Base-by-base conservation (phyloP, 306 rosid species). In the Malus sylvestris region DNA sequence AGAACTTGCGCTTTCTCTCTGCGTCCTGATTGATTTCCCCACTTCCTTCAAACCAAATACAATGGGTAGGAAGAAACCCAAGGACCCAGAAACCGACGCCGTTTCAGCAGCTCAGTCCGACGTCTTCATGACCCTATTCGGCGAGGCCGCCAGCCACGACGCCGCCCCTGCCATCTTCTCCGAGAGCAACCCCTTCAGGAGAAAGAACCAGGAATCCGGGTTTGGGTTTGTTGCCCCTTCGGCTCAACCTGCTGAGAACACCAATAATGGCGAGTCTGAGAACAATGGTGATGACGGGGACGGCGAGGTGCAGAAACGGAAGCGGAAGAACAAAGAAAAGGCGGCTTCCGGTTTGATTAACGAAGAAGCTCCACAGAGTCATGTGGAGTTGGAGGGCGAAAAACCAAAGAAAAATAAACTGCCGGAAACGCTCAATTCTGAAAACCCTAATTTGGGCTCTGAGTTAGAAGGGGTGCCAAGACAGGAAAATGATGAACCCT, bases 61-160 rank as follows among this genome's bases (percentile, higher is more conserved):
- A 66, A 94, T 94, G 97, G 95, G 87, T n/a, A 89, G 76, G 74
- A 83, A 71, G 72, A 87, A 85, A 72, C 76, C 76, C 53, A 85
- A 46, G 60, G 88, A 85, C 5, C 83, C 82, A 18, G 59, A 67
- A 22, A 63, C 2, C 81, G 87, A 81, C 74, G 70, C 75, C 57
- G 70, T 76, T 74, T 77, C 95, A 14, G 2, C 86, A 11, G 2
- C 86, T 67, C 71, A 86, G 27, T 58, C 91, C 65, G 83, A 83
- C 77, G 71, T 90, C 33, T 95, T 92, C 87, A 40, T 14, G 44
- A 71, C 83, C 22, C 87, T 92, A 14, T 95, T 92, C 51, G 92
- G 86, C 68, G 82, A 67, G 74, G 79, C 35, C 23, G 71, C 86
- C 3, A 86, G 71, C 25, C 71, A 20, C 29, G 25, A 57, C 14